Percentiles rank a stretch among this genome's conserved stretches.
phyloP scores from a whole-genome alignment of 768 basidiomycete genomes.

The Rhodotorula diobovata region DNA sequence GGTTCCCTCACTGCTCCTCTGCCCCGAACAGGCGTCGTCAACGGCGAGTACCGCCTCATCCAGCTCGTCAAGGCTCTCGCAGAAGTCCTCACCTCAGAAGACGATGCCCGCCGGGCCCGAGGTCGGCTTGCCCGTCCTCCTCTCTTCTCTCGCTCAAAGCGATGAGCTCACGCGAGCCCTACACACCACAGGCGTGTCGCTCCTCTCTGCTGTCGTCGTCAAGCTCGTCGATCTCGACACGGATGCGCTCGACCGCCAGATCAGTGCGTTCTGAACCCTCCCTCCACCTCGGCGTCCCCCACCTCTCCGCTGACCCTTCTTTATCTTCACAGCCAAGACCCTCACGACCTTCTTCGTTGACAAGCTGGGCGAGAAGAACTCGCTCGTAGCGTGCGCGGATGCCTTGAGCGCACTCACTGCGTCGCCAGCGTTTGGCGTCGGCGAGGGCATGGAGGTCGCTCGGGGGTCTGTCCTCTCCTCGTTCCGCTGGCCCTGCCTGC shows the following conservation, averaged over 20 bases:
- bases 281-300: background rate
- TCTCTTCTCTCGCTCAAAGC: background rate
- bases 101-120: constrained; percentile 69
- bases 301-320: background rate
- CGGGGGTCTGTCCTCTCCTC: constrained; percentile 55
- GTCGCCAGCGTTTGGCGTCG: constrained; percentile 60
- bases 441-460: constrained; percentile 61
- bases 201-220: constrained; percentile 68
- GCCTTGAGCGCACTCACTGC: constrained; percentile 66
- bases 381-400: constrained; percentile 71
- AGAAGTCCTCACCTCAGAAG: constrained; percentile 55
- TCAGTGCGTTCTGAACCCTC: constrained; percentile 55
- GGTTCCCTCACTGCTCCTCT: background rate
- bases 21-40: background rate
- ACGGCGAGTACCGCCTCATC: constrained; percentile 15
- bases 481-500: too few relatives aligned
- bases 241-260: constrained; percentile 68
- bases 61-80: constrained; percentile 74
- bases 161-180: background rate
- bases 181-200: constrained; percentile 65
- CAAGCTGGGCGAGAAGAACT: constrained; percentile 70
- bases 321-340: constrained; percentile 62
- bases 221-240: constrained; percentile 58
- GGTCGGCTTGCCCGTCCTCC: constrained; percentile 52
- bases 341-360: constrained; percentile 75